These are phyloP conservation scores for Bretschneidera sinensis DNA, from an alignment of 345 rosid species.

Conservation along the genomic window DNA sequence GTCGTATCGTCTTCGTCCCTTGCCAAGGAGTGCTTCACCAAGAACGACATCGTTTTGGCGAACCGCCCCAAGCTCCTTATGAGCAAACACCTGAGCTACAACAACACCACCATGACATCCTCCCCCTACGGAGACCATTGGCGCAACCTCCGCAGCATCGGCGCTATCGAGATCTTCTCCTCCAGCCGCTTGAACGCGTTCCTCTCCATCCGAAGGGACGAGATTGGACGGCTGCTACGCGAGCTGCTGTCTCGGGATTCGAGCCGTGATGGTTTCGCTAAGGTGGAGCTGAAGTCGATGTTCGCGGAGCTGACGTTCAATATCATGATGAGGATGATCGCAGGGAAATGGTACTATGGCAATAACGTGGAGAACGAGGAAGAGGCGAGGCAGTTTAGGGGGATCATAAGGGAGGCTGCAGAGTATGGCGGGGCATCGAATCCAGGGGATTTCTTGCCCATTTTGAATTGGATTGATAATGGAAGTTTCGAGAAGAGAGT, in stretches of 20 bases:
- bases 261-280: constrained; percentile 11
- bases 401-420: constrained; percentile 30
- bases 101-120: constrained; percentile 23
- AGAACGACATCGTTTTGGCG: constrained; percentile 44
- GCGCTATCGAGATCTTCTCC: constrained; percentile 38
- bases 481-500: constrained; percentile 17
- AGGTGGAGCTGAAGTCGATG: constrained; percentile 35
- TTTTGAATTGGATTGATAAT: constrained; percentile 31
- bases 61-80: constrained; percentile 38
- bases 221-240: constrained; percentile 28
- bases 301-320: constrained; percentile 33
- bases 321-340: constrained; percentile 37
- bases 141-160: constrained; percentile 57
- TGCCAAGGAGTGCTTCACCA: constrained; percentile 50
- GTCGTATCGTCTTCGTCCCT: constrained; percentile 29
- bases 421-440: constrained; percentile 25
- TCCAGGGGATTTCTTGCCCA: constrained; percentile 40
- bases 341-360: constrained; percentile 45
- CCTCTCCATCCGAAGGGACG: constrained; percentile 28
- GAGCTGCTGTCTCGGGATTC: constrained; percentile 3
- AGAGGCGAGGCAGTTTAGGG: constrained; percentile 34
- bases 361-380: constrained; percentile 23
- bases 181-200: constrained; percentile 25
- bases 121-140: constrained; percentile 49
- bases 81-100: constrained; percentile 32